Base-by-base conservation (phyloP, 345 rosid genomes). In the Heritiera littoralis region DNA sequence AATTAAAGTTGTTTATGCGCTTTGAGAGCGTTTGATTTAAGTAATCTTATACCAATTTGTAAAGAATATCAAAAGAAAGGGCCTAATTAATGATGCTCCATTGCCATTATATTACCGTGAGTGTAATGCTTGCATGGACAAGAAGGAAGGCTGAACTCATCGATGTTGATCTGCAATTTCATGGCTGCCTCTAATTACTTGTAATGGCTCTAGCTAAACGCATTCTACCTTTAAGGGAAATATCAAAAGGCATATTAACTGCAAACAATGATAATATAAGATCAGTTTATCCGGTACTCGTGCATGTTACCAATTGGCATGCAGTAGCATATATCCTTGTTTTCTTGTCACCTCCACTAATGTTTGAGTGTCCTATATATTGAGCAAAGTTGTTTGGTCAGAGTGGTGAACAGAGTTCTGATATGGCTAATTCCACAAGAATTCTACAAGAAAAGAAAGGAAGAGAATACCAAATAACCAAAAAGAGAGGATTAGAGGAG, bases 131-230 rank as follows among this genome's bases (percentile, higher is more conserved):
- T 43, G 6, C 45, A 43, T 43, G 45, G 8, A 43, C 45, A 43
- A 40, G 20, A 60, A 32, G 61, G 9, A 72, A 28, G 75, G 14
- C 61, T 32, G 2, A 70, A 35, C 38, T 3, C 38, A 28, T 58
- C 1, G 41, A 75, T 45, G 69, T 75, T 45, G 68, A 60, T 45
- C 68, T 60, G 43, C 69, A 75, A 45, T 43, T 75, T 28, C 43
- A 75, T 75, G 7, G 14, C 76, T 72, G 76, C 76, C 63, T 35
- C 63, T 35, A 72, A 45, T 56, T 56, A 15, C 10, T 58, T 5
- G 11, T 9, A 54, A 68, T 68, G 52, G 35, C 52, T n/a, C 9
- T 9, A n/a, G 56, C 28, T 23, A 40, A 38, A 6, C 5, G 38
- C 38, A 40, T 38, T 10, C 40, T 55, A 46, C 5, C 0, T 40